Percentiles rank a stretch among this genome's conserved stretches.
Conservation (phyloP, 23 red algal genomes). For the Pyropia haitanensis region DNA sequence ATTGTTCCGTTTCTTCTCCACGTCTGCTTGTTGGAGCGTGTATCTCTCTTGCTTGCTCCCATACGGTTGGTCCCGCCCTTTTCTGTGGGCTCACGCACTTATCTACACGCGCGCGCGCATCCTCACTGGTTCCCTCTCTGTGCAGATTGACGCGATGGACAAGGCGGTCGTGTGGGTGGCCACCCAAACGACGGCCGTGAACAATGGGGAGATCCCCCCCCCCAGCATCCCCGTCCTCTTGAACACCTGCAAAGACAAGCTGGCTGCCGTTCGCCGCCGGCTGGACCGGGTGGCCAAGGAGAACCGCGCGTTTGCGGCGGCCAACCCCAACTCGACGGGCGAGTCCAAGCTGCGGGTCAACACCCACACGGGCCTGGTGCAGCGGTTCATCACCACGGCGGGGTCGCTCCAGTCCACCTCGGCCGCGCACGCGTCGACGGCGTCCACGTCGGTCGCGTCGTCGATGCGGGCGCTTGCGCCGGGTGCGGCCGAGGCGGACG, state of each 20-base stretch:
- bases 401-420: slow-evolving; percentile 10
- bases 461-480: slow-evolving; percentile 35
- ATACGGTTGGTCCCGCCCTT: too few relatives aligned
- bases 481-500: slow-evolving; percentile 10
- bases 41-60: too few relatives aligned
- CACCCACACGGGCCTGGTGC: slow-evolving; percentile 36
- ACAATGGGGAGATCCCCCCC: slow-evolving; percentile 12
- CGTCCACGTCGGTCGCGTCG: slow-evolving; percentile 11
- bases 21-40: too few relatives aligned
- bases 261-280: slow-evolving; percentile 48
- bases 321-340: neutral
- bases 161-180: slow-evolving; percentile 46
- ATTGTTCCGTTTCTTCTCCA: too few relatives aligned
- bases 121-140: too few relatives aligned
- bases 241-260: slow-evolving; percentile 33
- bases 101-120: too few relatives aligned
- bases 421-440: slow-evolving; percentile 17
- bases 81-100: too few relatives aligned
- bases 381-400: slow-evolving; percentile 41
- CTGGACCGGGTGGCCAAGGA: slow-evolving; percentile 58
- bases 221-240: slow-evolving; percentile 16
- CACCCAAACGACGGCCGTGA: neutral
- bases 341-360: slow-evolving; percentile 25
- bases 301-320: slow-evolving; percentile 22
- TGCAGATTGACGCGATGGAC: slow-evolving; percentile 29